A percentile compares a stretch with the other conserved stretches of the same genome.
Conservation (phyloP, 2,329 filamentous ascomycete genomes). For the Pseudogymnoascus sp. region DNA sequence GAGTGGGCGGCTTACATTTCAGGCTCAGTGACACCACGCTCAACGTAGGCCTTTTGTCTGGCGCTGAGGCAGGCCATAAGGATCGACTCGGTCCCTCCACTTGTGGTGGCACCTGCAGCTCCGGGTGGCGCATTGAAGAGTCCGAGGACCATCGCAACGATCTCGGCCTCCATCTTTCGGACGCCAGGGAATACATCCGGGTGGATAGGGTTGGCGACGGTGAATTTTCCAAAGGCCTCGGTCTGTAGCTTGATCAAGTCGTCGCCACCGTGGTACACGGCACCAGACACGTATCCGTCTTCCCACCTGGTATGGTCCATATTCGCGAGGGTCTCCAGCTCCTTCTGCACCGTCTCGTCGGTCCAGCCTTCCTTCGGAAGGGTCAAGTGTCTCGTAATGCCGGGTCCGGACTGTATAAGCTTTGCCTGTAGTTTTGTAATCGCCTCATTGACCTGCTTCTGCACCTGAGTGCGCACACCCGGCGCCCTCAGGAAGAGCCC, state of each 20-base stretch:
- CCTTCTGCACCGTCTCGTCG: constrained; percentile 67
- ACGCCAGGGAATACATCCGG: constrained; percentile 97
- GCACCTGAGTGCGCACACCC: constrained; percentile 76
- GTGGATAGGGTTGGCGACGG: constrained; percentile 92
- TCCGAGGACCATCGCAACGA: constrained; percentile 87
- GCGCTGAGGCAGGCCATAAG: constrained; percentile 90
- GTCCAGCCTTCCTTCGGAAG: constrained; percentile 80
- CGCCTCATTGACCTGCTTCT: constrained; percentile 73
- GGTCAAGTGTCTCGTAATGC: constrained; percentile 61
- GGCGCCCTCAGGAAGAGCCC: constrained; percentile 79
- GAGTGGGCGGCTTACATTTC: constrained; percentile 62
- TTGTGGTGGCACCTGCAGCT: constrained; percentile 80
- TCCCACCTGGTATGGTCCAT: constrained; percentile 98
- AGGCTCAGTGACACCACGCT: constrained; percentile 82
- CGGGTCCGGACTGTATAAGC: constrained; percentile 65
- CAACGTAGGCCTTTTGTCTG: constrained; percentile 76
- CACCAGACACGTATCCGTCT: constrained; percentile 86
- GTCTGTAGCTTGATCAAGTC: constrained; percentile 76
- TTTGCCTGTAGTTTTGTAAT: constrained; percentile 75
- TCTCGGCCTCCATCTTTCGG: constrained; percentile 97
- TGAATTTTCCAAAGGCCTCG: constrained; percentile 89
- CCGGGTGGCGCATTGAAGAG: constrained; percentile 85
- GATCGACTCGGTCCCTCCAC: constrained; percentile 92
- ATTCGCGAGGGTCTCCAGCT: constrained; percentile 67
- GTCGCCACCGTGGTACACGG: constrained; percentile 90